Evolutionary conservation across 495 filamentous ascomycete species (phyloP).

Genomic region (Letharia columbiana): DNA sequence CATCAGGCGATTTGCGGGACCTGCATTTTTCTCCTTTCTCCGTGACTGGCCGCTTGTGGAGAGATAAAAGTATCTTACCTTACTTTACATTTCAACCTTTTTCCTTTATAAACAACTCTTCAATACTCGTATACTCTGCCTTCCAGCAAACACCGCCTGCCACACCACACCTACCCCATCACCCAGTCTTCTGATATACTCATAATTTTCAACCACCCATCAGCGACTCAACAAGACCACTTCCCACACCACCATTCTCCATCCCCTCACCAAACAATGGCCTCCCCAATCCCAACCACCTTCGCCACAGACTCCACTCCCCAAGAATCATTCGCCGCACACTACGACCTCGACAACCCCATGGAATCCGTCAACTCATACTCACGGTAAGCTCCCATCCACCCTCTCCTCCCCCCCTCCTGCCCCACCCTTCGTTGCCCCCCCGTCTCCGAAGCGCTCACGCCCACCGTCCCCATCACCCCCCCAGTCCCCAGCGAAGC

Average conservation of each 20-base stretch:
- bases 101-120: too few species aligned
- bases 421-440: too few species aligned
- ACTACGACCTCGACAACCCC: slow-evolving; percentile 19
- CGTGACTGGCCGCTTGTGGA: too few species aligned
- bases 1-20: neutral
- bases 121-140: too few species aligned
- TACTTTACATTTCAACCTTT: too few species aligned
- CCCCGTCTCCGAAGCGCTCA: neutral
- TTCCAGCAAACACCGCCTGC: too few species aligned
- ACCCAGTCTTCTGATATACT: too few species aligned
- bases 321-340: slow-evolving; percentile 15
- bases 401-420: neutral
- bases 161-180: too few species aligned
- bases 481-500: neutral
- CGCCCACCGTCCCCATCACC: neutral
- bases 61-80: too few species aligned
- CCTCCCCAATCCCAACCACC: slow-evolving; percentile 18
- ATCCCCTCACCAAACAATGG: neutral
- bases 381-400: slow-evolving; percentile 8
- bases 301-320: slow-evolving; percentile 1
- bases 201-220: too few species aligned
- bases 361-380: slow-evolving; percentile 11
- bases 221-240: neutral
- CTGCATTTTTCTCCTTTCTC: too few species aligned
- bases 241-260: neutral